Conservation (phyloP, 345 rosid species). For the Lepidium africanum region DNA sequence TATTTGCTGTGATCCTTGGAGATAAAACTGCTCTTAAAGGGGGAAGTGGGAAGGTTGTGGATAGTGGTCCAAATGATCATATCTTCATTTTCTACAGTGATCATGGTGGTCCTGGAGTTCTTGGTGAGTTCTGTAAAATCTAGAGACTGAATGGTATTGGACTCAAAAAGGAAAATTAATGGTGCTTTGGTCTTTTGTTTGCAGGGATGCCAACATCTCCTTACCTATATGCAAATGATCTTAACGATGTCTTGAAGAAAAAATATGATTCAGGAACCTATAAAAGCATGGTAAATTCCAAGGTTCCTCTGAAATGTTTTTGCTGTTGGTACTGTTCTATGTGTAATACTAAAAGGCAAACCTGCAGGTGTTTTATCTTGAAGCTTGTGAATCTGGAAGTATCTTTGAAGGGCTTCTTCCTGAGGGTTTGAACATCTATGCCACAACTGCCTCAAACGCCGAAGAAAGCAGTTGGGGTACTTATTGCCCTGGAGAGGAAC, state of each 20-base stretch:
- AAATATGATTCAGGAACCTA: conserved; percentile 79
- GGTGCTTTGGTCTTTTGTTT: not conserved
- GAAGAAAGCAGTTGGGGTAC: conserved; percentile 98
- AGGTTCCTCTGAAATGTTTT: not conserved
- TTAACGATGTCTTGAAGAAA: conserved; percentile 62
- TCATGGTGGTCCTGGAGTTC: conserved; percentile 95
- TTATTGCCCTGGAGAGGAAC: conserved; percentile 90
- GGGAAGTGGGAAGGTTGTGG: conserved; percentile 89
- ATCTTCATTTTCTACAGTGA: conserved; percentile 79
- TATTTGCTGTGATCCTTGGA: conserved; percentile 80
- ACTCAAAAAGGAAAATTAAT: not conserved
- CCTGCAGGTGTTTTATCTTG: conserved; percentile 89
- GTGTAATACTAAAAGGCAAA: conserved; percentile 1
- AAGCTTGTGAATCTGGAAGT: conserved; percentile 99
- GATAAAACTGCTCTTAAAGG: conserved; percentile 70
- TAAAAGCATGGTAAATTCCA: conserved; percentile 60
- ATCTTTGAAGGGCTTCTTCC: conserved; percentile 98
- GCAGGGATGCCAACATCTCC: conserved; percentile 97
- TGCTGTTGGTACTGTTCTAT: not conserved
- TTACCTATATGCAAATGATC: conserved; percentile 71
- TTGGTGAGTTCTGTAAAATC: conserved; percentile 55
- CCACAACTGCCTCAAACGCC: conserved; percentile 92
- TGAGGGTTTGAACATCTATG: conserved; percentile 81
- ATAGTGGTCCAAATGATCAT: conserved; percentile 89
- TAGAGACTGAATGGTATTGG: not conserved